phyloP scores from a whole-genome alignment of 306 rosid genomes.

The Herpetospermum pedunculosum region DNA sequence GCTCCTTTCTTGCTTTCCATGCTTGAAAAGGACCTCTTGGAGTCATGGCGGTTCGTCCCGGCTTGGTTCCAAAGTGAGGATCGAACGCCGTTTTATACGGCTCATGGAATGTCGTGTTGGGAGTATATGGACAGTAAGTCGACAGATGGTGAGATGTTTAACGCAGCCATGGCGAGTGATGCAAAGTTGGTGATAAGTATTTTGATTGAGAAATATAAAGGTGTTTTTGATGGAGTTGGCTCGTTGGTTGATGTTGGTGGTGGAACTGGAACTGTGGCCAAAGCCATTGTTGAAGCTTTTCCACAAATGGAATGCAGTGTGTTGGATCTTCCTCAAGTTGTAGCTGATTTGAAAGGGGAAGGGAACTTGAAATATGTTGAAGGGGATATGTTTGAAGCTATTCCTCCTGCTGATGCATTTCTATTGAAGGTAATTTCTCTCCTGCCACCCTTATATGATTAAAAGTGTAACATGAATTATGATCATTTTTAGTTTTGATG shows the following conservation, averaged over 20 bases:
- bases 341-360: constrained; percentile 21
- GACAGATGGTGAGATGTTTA: constrained; percentile 10
- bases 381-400: constrained; percentile 39
- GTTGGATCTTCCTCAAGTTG: constrained; percentile 44
- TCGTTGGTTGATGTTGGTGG: constrained; percentile 50
- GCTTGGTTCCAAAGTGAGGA: constrained; percentile 32
- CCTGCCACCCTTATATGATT: no score
- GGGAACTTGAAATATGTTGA: constrained; percentile 23
- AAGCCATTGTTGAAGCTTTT: constrained; percentile 25
- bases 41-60: constrained; percentile 22
- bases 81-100: constrained; percentile 24
- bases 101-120: constrained; percentile 27
- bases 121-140: constrained; percentile 18
- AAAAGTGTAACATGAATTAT: no score
- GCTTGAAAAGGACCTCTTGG: constrained; percentile 16
- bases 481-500: no score
- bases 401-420: constrained; percentile 31
- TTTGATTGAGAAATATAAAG: constrained; percentile 25
- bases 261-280: constrained; percentile 38
- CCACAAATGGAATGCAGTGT: constrained; percentile 33
- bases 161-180: constrained; percentile 45
- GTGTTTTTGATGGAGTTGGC: constrained; percentile 26
- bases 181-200: constrained; percentile 22
- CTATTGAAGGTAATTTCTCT: constrained; percentile 14
- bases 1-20: constrained; percentile 9